Conservation (phyloP, 208 protist species). For the Endotrypanum monterogeii region DNA sequence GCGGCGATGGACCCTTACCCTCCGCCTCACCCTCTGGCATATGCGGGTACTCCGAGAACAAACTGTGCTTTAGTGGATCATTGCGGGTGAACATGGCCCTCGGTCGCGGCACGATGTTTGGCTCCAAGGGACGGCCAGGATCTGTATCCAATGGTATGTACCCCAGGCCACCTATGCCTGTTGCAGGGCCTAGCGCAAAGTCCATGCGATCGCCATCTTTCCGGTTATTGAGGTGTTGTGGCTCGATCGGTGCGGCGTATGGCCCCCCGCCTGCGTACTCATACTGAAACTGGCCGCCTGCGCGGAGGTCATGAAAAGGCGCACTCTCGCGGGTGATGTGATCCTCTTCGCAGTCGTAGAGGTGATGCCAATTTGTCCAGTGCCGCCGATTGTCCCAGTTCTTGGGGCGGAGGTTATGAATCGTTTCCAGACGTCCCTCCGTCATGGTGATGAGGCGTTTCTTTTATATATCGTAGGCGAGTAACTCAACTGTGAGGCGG, state of each 20-base stretch:
- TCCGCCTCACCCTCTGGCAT: constrained; percentile 67
- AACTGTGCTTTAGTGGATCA: constrained; percentile 72
- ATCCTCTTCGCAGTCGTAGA: constrained; percentile 89
- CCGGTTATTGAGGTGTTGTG: constrained; percentile 61
- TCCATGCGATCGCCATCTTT: constrained; percentile 82
- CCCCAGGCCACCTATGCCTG: constrained; percentile 52
- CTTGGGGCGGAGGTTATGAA: constrained; percentile 89
- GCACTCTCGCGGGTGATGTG: constrained; percentile 86
- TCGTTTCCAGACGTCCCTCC: constrained; percentile 87
- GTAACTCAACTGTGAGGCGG: background rate
- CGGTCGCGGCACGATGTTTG: constrained; percentile 41
- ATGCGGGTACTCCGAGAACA: constrained; percentile 81
- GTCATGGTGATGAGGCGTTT: constrained; percentile 58
- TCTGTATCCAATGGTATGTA: constrained; percentile 74
- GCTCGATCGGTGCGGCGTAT: constrained; percentile 49
- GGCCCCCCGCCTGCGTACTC: constrained; percentile 77
- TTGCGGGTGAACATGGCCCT: constrained; percentile 72
- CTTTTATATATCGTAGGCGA: background rate
- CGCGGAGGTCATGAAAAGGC: constrained; percentile 89
- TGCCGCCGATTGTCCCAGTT: constrained; percentile 91
- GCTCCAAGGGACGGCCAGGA: constrained; percentile 47
- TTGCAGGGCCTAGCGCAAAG: constrained; percentile 64
- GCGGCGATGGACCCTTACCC: constrained; percentile 21
- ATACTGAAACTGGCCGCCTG: constrained; percentile 91
- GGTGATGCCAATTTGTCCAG: constrained; percentile 93